Percentiles rank a stretch among this genome's conserved stretches.
phyloP scores from a whole-genome alignment of 2,329 filamentous ascomycete genomes.

The Canariomyces notabilis region DNA sequence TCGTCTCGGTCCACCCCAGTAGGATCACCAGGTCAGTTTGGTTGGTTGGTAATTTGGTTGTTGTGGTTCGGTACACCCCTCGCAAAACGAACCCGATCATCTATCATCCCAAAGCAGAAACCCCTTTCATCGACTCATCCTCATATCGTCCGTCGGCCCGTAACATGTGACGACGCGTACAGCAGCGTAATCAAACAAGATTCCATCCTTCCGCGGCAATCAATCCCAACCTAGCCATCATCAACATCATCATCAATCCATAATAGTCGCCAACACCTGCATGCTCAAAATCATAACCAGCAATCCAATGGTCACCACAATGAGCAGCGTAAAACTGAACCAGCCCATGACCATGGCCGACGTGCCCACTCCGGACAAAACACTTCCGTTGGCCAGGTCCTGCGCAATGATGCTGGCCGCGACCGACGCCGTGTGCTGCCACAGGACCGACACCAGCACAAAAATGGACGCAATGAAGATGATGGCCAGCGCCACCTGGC shows the following conservation, averaged over 20 bases:
- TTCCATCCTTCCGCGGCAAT: not conserved
- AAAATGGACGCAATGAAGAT: conserved; percentile 76
- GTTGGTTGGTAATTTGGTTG: not conserved
- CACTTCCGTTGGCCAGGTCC: conserved; percentile 85
- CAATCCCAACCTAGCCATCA: not conserved
- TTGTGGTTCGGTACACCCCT: no score
- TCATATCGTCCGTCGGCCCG: no score
- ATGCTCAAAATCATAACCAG: conserved; percentile 97
- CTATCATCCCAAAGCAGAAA: not conserved
- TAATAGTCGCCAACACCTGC: conserved; percentile 63
- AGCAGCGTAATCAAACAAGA: not conserved
- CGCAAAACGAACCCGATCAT: not conserved
- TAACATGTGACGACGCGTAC: no score
- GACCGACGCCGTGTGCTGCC: conserved; percentile 95
- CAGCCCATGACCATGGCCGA: conserved; percentile 95
- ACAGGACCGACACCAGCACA: conserved; percentile 69
- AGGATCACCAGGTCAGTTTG: not conserved
- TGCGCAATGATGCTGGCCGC: conserved; percentile 90
- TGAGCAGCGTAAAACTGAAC: conserved; percentile 91
- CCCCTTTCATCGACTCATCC: no score
- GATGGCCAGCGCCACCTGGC: conserved; percentile 85
- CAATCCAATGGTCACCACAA: conserved; percentile 91
- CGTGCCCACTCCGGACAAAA: conserved; percentile 83
- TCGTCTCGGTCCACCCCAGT: not conserved
- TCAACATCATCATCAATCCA: conserved; percentile 23